A percentile compares a stretch with the other conserved stretches of the same genome.
These are phyloP conservation scores for Narthecium ossifragum DNA, from an alignment of 106 monocot genomes.

Conservation along the genomic window DNA sequence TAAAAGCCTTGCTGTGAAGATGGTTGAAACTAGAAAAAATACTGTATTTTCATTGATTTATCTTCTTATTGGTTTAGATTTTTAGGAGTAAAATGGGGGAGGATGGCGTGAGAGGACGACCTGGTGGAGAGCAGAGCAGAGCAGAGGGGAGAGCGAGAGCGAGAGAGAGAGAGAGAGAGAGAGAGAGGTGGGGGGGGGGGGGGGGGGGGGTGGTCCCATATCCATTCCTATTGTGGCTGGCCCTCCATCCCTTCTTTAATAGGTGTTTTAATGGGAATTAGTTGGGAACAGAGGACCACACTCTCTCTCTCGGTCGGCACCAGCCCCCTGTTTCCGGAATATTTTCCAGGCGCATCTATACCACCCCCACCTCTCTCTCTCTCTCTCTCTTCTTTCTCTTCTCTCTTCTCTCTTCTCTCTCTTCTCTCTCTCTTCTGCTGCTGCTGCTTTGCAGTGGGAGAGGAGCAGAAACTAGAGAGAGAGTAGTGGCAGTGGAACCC, in stretches of 20 bases:
- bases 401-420: background rate
- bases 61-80: no score
- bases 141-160: background rate
- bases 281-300: slow-evolving; percentile 36
- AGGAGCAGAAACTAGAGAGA: background rate
- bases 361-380: slow-evolving; percentile 1
- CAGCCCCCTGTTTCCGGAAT: background rate
- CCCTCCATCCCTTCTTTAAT: slow-evolving; percentile 14
- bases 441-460: no score
- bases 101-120: no score
- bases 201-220: slow-evolving; percentile 16
- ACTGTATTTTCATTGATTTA: no score
- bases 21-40: no score
- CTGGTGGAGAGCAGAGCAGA: background rate
- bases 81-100: no score
- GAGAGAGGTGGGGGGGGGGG: background rate
- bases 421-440: background rate
- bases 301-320: slow-evolving; percentile 1
- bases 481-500: no score
- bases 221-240: no score
- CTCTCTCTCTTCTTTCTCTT: background rate
- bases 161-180: background rate
- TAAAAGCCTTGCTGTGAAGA: no score
- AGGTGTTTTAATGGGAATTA: slow-evolving; percentile 26
- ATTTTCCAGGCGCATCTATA: slow-evolving; percentile 6